Evolutionary conservation across 371 early-diverging fungal species (phyloP), one percentile per base, ranked within the genome.

Genomic region (Apophysomyces trapeziformis): DNA sequence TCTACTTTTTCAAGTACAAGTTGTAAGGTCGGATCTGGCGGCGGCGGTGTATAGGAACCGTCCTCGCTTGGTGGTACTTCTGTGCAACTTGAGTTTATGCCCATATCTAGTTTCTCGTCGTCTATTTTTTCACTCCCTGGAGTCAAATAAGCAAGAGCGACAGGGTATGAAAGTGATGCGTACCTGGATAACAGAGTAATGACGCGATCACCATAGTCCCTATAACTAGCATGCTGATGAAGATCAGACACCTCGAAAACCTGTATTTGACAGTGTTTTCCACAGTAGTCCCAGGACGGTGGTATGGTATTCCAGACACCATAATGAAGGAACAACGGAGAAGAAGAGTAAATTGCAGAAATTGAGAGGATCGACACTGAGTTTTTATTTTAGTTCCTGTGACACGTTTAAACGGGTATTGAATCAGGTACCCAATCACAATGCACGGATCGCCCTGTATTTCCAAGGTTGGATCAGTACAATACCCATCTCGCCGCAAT

Each of bases 41-140:
- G 26, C 7, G 81, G 79, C n/a, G 80, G 84, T 57, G 81, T 77
- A 57, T 83, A 83, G 5, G 71, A 68, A 1, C 75, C 78, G 57
- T 80, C 79, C 8, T 66, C 68, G 56, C 69, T 71, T 0, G 60
- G 46, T 8, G 73, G 75, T 38, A 83, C 75, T 13, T 70, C 38
- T 0, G 72, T 63, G 9, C 43, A 38, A 1, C 45, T 63, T 4
- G 75, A 73, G 16, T 73, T 66, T 54, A 59, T 16, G 39, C 74
- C 70, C 8, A 38, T 46, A 45, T 61, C 58, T 50, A 18, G 13
- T 7, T 63, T 18, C 5, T 36, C 41, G 8, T 39, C 38, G 11
- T 58, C 8, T 12, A 38, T 57, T 36, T 43, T 43, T 16, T 60
- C 45, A 14, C 14, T 18, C 2, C 50, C 50, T 50, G 18, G 47